Base-by-base conservation (phyloP, 1,284 basidiomycete species). In the Boletus sp. region DNA sequence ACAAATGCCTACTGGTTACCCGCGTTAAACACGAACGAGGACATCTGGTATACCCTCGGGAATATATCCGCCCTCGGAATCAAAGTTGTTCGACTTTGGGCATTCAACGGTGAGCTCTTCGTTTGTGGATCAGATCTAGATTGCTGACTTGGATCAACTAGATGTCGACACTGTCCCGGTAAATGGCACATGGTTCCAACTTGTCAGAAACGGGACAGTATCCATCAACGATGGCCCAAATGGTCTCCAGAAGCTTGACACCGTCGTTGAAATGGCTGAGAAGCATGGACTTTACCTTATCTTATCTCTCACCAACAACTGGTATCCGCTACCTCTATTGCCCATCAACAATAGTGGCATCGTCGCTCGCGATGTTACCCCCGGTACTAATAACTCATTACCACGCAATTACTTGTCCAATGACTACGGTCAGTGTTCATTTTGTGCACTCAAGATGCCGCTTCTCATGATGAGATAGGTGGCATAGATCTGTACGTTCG, bases 1-100 rank as follows among this genome's bases (percentile, higher is more conserved):
- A 82, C 84, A 1, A 82, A 81, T 53, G 79, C 77, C 2, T 86
- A 85, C 65, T 87, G 84, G 84, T 59, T 87, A 23, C 69, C 77
- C 23, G 64, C 75, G 12, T 60, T 87, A 23, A 77, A 79, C 48
- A 72, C 70, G 19, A 69, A 78, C 19, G 59, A 77, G 38, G 83
- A 85, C 59, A 78, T 86, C 20, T 73, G 80, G 52, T 59, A 66
- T 43, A 81, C 80, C 1, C 68, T 87, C 34, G 69, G 71, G 12
- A 77, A 76, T 40, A 84, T 86, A 56, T 73, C 76, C 12, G 68
- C 71, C 9, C 68, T 72, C 5, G 81, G 81, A 2, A 72, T 82
- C 52, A 81, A 75, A 48, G 82, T 82, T 22, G 73, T 85, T 16
- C 75, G 84, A 30, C 73, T 80, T 5, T 87, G 84, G 83, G 83